These are phyloP conservation scores for Solanum bulbocastanum DNA, from an alignment of 257 asterid genomes.

Conservation along the genomic window DNA sequence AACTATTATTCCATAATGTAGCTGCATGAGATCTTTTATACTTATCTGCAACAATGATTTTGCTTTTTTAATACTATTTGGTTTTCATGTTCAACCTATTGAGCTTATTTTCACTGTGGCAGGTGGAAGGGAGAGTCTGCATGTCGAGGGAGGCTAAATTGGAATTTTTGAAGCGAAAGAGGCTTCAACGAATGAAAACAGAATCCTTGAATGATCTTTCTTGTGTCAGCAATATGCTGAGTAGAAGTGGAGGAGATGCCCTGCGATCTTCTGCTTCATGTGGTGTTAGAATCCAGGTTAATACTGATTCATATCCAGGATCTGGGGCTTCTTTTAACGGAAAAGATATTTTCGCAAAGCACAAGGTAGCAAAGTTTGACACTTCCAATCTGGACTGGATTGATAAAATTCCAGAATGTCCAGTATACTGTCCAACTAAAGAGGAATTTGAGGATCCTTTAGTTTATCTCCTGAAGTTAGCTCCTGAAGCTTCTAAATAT, in stretches of 20 bases:
- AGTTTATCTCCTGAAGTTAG: conserved; percentile 78
- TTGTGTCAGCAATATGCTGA: conserved; percentile 31
- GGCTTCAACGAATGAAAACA: conserved; percentile 66
- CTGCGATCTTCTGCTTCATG: conserved; percentile 66
- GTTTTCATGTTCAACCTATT: neutral
- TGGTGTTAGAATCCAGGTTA: conserved; percentile 57
- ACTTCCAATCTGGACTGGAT: conserved; percentile 72
- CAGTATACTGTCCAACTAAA: conserved; percentile 66
- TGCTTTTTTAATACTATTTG: neutral
- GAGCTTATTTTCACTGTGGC: conserved; percentile 2
- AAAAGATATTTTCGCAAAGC: conserved; percentile 50
- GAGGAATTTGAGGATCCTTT: conserved; percentile 95
- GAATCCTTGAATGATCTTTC: conserved; percentile 37
- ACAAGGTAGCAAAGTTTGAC: conserved; percentile 62
- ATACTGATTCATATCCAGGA: conserved; percentile 25
- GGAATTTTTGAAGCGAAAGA: conserved; percentile 73
- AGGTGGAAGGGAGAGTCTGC: conserved; percentile 87
- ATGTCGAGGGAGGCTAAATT: conserved; percentile 73
- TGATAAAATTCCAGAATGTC: conserved; percentile 74
- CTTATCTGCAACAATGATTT: neutral
- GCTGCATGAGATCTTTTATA: neutral
- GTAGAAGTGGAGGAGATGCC: conserved; percentile 77
- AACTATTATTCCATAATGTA: neutral
- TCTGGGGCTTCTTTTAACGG: conserved; percentile 32
- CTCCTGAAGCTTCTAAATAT: conserved; percentile 92